Evolutionary conservation across 352 stramenopile species (phyloP).

Genomic region (Phytophthora chlamydospora): DNA sequence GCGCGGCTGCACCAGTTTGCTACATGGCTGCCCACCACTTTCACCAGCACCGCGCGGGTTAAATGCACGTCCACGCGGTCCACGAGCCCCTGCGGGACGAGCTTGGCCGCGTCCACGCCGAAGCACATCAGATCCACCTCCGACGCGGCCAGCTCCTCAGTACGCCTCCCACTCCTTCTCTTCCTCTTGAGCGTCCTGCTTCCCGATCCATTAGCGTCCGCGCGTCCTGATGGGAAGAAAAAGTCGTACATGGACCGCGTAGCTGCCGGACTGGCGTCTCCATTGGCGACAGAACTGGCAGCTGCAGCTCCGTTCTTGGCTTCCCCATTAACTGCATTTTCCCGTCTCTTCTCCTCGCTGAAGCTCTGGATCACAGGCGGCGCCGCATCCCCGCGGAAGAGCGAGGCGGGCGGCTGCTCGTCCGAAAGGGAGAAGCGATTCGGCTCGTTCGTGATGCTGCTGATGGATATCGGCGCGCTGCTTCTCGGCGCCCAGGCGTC

Average conservation of each 20-base stretch:
- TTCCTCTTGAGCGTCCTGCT: constrained; percentile 58
- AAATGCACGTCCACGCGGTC: constrained; percentile 80
- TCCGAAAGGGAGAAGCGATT: constrained; percentile 14
- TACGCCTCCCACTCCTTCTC: constrained; percentile 30
- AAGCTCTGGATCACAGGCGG: constrained; percentile 67
- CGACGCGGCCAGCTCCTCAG: constrained; percentile 16
- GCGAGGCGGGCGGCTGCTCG: constrained; percentile 27
- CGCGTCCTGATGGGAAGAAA: constrained; percentile 48
- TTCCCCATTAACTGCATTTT: constrained; percentile 19
- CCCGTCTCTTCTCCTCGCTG: constrained; percentile 36
- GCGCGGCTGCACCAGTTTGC: constrained; percentile 72
- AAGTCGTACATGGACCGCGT: constrained; percentile 62
- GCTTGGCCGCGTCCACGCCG: constrained; percentile 73
- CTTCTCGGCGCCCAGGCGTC: constrained; percentile 9
- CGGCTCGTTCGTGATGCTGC: constrained; percentile 19
- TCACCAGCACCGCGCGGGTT: constrained; percentile 48
- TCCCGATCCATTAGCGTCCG: constrained; percentile 12
- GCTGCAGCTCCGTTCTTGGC: constrained; percentile 18
- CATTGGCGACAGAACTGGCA: constrained; percentile 27
- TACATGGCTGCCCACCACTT: constrained; percentile 69
- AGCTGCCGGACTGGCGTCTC: constrained; percentile 26
- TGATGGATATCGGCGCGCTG: constrained; percentile 30
- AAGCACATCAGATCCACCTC: constrained; percentile 69
- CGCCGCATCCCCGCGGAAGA: constrained; percentile 55
- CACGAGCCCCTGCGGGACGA: constrained; percentile 84